Evolutionary conservation across 768 basidiomycete species (phyloP), one percentile per base, ranked within the genome.

Genomic region (Gymnopilus junonius): DNA sequence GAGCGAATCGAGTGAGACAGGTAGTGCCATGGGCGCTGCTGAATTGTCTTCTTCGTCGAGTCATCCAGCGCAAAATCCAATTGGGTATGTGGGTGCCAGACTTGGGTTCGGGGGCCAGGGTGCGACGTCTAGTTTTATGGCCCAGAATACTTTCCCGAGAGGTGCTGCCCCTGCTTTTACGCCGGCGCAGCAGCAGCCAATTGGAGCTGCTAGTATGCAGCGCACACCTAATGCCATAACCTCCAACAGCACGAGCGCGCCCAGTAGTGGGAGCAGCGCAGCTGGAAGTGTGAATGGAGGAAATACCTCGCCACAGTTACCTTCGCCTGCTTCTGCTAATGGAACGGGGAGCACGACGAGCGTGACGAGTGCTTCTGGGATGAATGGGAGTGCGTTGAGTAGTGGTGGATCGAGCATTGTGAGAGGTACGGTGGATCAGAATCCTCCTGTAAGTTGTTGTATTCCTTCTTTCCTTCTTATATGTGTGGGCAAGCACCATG

Each of bases 361-460:
- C 29, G 61, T 59, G 27, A 55, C 83, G 8, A 85, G 88, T 37
- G 79, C 80, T 4, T 69, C 76, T 55, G 81, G 80, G 61, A 55
- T 20, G 40, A 51, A 37, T 31, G 40, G 21, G 8, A 61, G 31
- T 50, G 55, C 23, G 27, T n/a, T 29, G 10, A 34, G 37, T 31
- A 34, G 37, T 31, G 51, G 46, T 20, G 45, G 58, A 21, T 80
- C 79, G 12, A 74, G 78, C 65, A 81, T 79, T 42, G 78, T 67
- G 60, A 68, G 72, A 61, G 70, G 72, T 54, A 69, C 81, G 27
- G 79, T 88, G 35, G 97, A 99, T 77, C 94, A 97, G 79, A 98
- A 99, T 74, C 96, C 96, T 69, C 96, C 96, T 14, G 89, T 91
- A 73, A 72, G 88, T 81, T n/a, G n/a, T n/a, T n/a, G n/a, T n/a